Conservation (phyloP, 768 basidiomycete genomes). For the Lepiota venenata region DNA sequence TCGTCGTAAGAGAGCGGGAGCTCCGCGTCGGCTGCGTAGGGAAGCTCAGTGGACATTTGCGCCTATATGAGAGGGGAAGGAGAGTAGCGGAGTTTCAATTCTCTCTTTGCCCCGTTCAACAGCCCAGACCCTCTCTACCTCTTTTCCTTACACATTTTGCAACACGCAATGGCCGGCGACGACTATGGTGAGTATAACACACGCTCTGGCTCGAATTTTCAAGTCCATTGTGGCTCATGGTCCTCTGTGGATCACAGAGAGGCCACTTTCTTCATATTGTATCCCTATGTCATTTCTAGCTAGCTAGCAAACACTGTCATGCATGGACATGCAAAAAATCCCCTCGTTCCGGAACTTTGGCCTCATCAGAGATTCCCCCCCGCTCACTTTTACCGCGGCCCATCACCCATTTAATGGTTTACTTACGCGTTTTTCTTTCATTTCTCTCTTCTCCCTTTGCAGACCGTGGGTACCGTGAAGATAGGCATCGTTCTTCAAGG, state of each 20-base stretch:
- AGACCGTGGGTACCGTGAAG: constrained; percentile 62
- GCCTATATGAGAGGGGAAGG: constrained; percentile 10
- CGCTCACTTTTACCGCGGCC: constrained; percentile 13
- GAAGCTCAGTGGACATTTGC: constrained; percentile 75
- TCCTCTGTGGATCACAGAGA: constrained; percentile 13
- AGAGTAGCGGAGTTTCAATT: constrained; percentile 36
- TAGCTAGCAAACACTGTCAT: constrained; percentile 9
- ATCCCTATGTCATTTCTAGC: constrained; percentile 10
- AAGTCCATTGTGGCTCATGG: constrained; percentile 11
- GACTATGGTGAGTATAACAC: constrained; percentile 48
- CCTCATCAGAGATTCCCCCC: constrained; percentile 1
- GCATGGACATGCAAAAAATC: constrained; percentile 5
- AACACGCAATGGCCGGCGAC: constrained; percentile 42
- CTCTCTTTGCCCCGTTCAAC: constrained; percentile 16
- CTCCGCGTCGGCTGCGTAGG: constrained; percentile 94
- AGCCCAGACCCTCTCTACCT: constrained; percentile 11
- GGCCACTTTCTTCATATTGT: not conserved
- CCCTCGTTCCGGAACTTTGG: not conserved
- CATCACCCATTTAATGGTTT: constrained; percentile 26
- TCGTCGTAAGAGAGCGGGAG: constrained; percentile 87
- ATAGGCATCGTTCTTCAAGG: constrained; percentile 65
- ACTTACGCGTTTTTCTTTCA: constrained; percentile 51
- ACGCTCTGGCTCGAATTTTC: not conserved
- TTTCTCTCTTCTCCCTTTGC: constrained; percentile 36
- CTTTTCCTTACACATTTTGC: not conserved